Evolutionary conservation across 352 stramenopile species (phyloP), one percentile per base, ranked within the genome.

Genomic region (Phytopythium sindhum): DNA sequence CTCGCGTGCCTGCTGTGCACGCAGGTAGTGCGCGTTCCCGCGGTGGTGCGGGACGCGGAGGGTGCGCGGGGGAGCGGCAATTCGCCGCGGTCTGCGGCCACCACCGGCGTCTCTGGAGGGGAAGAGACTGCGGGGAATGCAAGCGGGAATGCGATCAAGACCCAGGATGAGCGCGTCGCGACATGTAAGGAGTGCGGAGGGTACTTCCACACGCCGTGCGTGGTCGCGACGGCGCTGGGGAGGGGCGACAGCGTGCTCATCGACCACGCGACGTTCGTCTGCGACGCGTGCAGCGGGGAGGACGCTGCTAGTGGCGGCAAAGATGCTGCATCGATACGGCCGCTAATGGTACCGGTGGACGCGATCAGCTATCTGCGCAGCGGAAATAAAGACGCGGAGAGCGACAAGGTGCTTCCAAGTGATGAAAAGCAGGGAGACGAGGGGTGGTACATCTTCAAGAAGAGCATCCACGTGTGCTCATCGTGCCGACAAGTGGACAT

Each of bases 401-500:
- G 37, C 14, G 42, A 55, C 0, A 12, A 5, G 1, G 2, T 9
- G 26, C 48, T 37, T 4, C 7, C 7, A 21, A 19, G 56, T 28
- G 60, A 37, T 56, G 70, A 72, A 33, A 52, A 12, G 4, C 41
- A 54, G 1, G 57, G 48, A 8, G 44, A 61, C 0, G 44, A 37
- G 17, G 54, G 68, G 12, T 82, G 74, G 75, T 57, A 55, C 42
- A 66, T 87, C 28, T 68, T 88, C 17, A 74, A 72, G 0, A 71
- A 73, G 48, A 45, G 63, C 1, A 57, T 92, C 55, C 72, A 87
- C 35, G 71, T 90, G 19, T 90, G 84, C 54, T 72, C 64, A 35
- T 74, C 68, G 5, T 92, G 84, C 52, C 70, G 80, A 41, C 80
- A 90, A 47, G 70, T 89, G 52, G 65, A 84, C 48, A 72, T 92